Evolutionary conservation across 1,284 basidiomycete genomes (phyloP).

Genomic region (Chondrostereum purpureum): DNA sequence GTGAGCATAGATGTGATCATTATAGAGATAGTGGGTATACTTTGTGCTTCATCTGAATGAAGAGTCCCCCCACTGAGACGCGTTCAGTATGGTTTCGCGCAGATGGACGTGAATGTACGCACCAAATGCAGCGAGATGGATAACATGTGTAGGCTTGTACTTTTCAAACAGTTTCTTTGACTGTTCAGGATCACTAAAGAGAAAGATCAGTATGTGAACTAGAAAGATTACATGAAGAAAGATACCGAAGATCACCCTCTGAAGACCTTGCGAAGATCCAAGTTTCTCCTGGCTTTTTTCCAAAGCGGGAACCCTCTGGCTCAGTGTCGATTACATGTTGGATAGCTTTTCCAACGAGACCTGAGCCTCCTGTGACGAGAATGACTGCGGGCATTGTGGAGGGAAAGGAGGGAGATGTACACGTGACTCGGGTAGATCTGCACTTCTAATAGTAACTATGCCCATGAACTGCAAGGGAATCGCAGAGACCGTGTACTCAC

Average conservation of each 20-base stretch:
- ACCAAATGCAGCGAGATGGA: conserved; percentile 85
- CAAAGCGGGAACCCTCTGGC: conserved; percentile 69
- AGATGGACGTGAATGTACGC: conserved; percentile 22
- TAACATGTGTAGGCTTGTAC: conserved; percentile 86
- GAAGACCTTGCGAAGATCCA: conserved; percentile 80
- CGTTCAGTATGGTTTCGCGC: conserved; percentile 5
- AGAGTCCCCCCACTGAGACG: conserved; percentile 74
- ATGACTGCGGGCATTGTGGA: conserved; percentile 43
- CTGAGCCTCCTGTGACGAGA: conserved; percentile 80
- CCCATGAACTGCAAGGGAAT: conserved; percentile 33
- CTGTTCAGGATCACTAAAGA: conserved; percentile 52
- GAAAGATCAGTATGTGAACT: neutral
- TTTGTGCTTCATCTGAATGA: conserved; percentile 89
- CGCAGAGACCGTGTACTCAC: neutral
- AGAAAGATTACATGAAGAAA: neutral
- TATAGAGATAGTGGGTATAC: conserved; percentile 26
- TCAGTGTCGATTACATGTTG: conserved; percentile 74
- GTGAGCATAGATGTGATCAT: conserved; percentile 3
- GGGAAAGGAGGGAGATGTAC: conserved; percentile 1
- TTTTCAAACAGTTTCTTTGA: conserved; percentile 73
- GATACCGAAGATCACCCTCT: conserved; percentile 73
- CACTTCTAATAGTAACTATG: no score
- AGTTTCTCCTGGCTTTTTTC: conserved; percentile 64
- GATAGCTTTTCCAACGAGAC: conserved; percentile 82
- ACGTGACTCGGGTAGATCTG: neutral